These are phyloP conservation scores for Phytophthora niederhauseri DNA, from an alignment of 352 stramenopile species.

Conservation along the genomic window DNA sequence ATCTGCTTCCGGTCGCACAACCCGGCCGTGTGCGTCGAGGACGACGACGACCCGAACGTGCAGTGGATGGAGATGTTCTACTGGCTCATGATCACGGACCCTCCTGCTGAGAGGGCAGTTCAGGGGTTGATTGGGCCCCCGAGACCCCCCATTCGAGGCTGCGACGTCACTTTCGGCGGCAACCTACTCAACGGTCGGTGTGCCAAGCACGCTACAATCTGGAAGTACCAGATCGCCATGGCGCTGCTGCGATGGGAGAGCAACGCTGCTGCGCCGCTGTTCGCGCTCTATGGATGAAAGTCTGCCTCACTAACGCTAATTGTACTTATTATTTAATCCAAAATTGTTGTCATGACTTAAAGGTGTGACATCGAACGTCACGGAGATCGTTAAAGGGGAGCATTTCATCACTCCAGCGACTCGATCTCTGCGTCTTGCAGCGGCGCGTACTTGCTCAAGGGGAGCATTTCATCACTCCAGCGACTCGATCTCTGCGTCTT, in stretches of 20 bases:
- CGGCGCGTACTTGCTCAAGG: slow-evolving; percentile 11
- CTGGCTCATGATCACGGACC: slow-evolving; percentile 75
- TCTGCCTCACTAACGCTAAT: slow-evolving; percentile 11
- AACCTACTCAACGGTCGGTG: slow-evolving; percentile 71
- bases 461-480: too few relatives aligned
- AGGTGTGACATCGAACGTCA: not conserved
- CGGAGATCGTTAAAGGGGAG: too few relatives aligned
- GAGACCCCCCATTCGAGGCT: slow-evolving; percentile 33
- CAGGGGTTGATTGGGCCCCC: slow-evolving; percentile 19
- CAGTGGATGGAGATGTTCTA: slow-evolving; percentile 87
- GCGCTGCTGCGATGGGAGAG: slow-evolving; percentile 79
- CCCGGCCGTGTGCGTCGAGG: slow-evolving; percentile 51
- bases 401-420: slow-evolving; percentile 28
- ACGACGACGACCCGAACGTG: slow-evolving; percentile 66
- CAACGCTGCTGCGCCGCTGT: slow-evolving; percentile 76
- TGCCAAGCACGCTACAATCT: slow-evolving; percentile 64
- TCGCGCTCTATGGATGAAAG: slow-evolving; percentile 58
- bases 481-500: slow-evolving; percentile 23
- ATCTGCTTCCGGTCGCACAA: slow-evolving; percentile 81
- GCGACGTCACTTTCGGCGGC: slow-evolving; percentile 74
- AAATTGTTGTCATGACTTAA: slow-evolving; percentile 7
- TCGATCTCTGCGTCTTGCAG: slow-evolving; percentile 20
- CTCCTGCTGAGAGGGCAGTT: slow-evolving; percentile 22
- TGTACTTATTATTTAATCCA: slow-evolving; percentile 33
- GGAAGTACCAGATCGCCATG: slow-evolving; percentile 88